Percentiles rank a stretch among this genome's conserved stretches.
Conservation (phyloP, 2,329 filamentous ascomycete genomes). For the Eutypa lata region DNA sequence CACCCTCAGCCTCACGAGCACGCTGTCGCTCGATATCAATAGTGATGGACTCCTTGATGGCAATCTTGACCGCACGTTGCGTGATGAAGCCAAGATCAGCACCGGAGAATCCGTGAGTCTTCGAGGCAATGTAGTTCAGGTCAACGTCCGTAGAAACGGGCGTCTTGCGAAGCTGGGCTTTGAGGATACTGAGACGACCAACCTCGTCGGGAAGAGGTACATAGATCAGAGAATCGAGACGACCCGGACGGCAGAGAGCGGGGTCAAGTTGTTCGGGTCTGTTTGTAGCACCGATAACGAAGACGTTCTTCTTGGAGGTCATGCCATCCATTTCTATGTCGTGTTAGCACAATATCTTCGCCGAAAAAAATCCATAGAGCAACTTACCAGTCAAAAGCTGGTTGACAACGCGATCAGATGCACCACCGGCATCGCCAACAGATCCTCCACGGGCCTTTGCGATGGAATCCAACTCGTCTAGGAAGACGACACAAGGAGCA, state of each 20-base stretch:
- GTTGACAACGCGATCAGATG: constrained; percentile 99
- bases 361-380: neutral
- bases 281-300: constrained; percentile 98
- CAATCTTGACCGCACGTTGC: constrained; percentile 97
- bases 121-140: constrained; percentile 85
- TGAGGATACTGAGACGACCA: constrained; percentile 85
- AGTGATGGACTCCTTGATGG: constrained; percentile 95
- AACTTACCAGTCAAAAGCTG: constrained; percentile 90
- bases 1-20: constrained; percentile 83
- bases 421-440: constrained; percentile 92
- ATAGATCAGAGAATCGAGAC: constrained; percentile 98
- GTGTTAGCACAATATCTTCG: constrained; percentile 36
- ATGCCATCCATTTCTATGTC: constrained; percentile 91
- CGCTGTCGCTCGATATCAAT: constrained; percentile 88
- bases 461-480: constrained; percentile 97
- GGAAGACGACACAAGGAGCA: constrained; percentile 96
- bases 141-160: constrained; percentile 86
- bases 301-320: constrained; percentile 99
- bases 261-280: constrained; percentile 98
- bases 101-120: constrained; percentile 99
- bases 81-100: constrained; percentile 99
- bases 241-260: constrained; percentile 94
- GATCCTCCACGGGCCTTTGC: constrained; percentile 99
- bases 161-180: constrained; percentile 97
- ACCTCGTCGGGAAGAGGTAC: constrained; percentile 92